Evolutionary conservation across 768 basidiomycete genomes (phyloP), one percentile per base, ranked within the genome.

Genomic region (Mycena olivaceomarginata): DNA sequence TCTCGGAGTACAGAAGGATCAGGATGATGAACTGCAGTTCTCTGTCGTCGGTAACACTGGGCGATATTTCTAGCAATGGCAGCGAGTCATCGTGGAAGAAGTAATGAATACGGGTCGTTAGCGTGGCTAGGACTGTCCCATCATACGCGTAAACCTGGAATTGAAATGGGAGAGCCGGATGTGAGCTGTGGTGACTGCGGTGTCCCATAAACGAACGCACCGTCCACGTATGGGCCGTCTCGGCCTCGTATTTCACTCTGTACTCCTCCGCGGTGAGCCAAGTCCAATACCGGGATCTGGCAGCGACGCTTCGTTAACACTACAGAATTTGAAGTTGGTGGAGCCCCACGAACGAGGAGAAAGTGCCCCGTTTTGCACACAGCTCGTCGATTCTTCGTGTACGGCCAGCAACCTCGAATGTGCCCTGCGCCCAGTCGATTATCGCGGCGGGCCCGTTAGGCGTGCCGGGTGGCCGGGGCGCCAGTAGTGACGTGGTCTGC

Each of bases 371-470:
- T 56, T 56, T 56, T 56, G 53, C 22, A 56, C 53, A 56, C 22
- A 56, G 53, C 20, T 56, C 53, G n/a, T 56, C 53, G 8, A 56
- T 56, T 22, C 53, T 22, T 56, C 53, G 53, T 16, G 53, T 56
- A 56, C 53, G 53, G 53, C 53, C 53, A 56, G 53, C 53, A 56
- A 56, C 53, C 53, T 56, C 53, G 53, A 56, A 56, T 56, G 53
- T 56, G 53, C 53, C 53, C 53, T 56, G 53, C 53, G 53, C 53
- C 53, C 53, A 56, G 53, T 56, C 53, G 53, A 56, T 56, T 56
- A 56, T 56, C n/a, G 53, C 53, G 53, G 53, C n/a, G n/a, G 53
- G 20, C 53, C 53, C 53, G 22, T 56, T 56, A 56, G 53, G 53
- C 53, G 53, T 56, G 53, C 53, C 53, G 22, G 53, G 53, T 56